These are phyloP conservation scores for Lachancea sp. DNA, from an alignment of 805 yeast species.

Conservation along the genomic window DNA sequence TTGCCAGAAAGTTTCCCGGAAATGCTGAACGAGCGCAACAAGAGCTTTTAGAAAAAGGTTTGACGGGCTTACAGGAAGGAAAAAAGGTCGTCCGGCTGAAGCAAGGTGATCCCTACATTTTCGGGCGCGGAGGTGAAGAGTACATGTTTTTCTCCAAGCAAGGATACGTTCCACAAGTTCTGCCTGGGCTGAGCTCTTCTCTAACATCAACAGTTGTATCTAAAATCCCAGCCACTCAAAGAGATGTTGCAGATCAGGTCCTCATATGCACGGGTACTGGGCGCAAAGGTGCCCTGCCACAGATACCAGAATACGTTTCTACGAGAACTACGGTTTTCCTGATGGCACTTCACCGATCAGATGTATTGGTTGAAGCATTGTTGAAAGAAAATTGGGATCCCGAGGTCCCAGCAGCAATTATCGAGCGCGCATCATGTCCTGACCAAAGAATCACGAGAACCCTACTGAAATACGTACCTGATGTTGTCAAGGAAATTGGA, in stretches of 20 bases:
- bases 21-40: slow-evolving; percentile 92
- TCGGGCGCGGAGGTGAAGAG: slow-evolving; percentile 96
- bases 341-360: slow-evolving; percentile 79
- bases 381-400: slow-evolving; percentile 59
- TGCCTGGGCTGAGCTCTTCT: slow-evolving; percentile 89
- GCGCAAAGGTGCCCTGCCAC: slow-evolving; percentile 74
- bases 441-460: slow-evolving; percentile 86
- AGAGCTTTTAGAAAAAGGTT: slow-evolving; percentile 69
- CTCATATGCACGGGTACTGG: slow-evolving; percentile 94
- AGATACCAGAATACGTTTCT: slow-evolving; percentile 63
- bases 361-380: slow-evolving; percentile 44
- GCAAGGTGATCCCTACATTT: slow-evolving; percentile 95
- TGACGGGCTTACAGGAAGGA: slow-evolving; percentile 58
- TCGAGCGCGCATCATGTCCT: slow-evolving; percentile 89
- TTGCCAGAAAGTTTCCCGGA: slow-evolving; percentile 93
- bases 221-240: slow-evolving; percentile 82
- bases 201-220: slow-evolving; percentile 80
- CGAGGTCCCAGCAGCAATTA: slow-evolving; percentile 70
- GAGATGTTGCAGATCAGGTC: slow-evolving; percentile 89
- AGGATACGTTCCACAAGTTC: slow-evolving; percentile 66
- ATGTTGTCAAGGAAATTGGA: slow-evolving; percentile 69
- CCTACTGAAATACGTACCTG: slow-evolving; percentile 55
- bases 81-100: slow-evolving; percentile 79
- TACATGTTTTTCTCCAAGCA: slow-evolving; percentile 56
- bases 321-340: slow-evolving; percentile 79